A percentile compares a stretch with the other conserved stretches of the same genome.
These are phyloP conservation scores for Mercurialis annua DNA, from an alignment of 345 rosid genomes.

Conservation along the genomic window DNA sequence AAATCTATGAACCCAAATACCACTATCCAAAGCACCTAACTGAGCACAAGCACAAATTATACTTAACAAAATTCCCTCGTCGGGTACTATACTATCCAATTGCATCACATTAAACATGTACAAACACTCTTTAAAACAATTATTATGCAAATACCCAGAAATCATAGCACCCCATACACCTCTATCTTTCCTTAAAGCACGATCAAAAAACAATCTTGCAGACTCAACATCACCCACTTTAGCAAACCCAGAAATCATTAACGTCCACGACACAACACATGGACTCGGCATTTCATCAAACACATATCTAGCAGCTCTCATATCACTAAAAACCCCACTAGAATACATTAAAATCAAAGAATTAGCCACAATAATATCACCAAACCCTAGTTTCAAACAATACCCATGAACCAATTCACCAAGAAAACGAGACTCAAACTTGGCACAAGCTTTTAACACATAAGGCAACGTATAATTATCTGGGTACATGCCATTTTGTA, in stretches of 20 bases:
- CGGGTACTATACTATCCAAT: slow-evolving; percentile 21
- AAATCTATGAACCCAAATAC: slow-evolving; percentile 38
- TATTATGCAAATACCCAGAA: slow-evolving; percentile 33
- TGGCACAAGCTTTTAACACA: slow-evolving; percentile 41
- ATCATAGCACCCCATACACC: slow-evolving; percentile 30
- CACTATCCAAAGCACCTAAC: slow-evolving; percentile 36
- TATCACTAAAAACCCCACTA: slow-evolving; percentile 25
- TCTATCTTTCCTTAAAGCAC: slow-evolving; percentile 15
- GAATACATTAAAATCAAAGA: slow-evolving; percentile 38
- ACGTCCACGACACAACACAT: slow-evolving; percentile 45
- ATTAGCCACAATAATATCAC: slow-evolving; percentile 37
- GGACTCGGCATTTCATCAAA: slow-evolving; percentile 38
- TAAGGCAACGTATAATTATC: slow-evolving; percentile 50
- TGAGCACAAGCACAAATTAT: slow-evolving; percentile 36
- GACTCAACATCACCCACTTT: slow-evolving; percentile 39
- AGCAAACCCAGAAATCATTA: slow-evolving; percentile 46
- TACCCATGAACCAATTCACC: slow-evolving; percentile 42
- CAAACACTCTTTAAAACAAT: slow-evolving; percentile 48
- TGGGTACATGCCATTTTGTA: slow-evolving; percentile 30
- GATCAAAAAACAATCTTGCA: slow-evolving; percentile 31
- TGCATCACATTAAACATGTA: slow-evolving; percentile 39
- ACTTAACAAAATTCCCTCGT: slow-evolving; percentile 35
- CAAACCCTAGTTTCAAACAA: slow-evolving; percentile 38
- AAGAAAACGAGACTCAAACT: slow-evolving; percentile 20
- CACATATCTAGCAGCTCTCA: slow-evolving; percentile 30